Conservation (phyloP, 805 yeast species). For the Saccharomycopsis amapae region DNA sequence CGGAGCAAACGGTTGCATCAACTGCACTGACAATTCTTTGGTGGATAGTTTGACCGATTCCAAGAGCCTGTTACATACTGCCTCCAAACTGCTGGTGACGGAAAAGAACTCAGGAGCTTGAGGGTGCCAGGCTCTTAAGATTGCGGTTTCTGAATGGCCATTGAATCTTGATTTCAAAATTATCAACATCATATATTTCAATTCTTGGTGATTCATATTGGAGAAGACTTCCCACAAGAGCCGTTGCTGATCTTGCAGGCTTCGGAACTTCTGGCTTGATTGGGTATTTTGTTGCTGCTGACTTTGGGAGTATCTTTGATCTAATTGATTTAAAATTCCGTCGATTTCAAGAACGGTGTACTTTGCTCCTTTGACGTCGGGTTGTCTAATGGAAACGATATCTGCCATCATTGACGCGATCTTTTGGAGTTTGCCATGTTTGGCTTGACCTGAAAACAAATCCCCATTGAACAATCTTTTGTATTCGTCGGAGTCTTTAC, state of each 20-base stretch:
- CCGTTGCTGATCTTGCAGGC: constrained; percentile 30
- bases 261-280: neutral
- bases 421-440: constrained; percentile 34
- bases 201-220: constrained; percentile 51
- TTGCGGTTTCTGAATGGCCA: constrained; percentile 51
- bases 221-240: constrained; percentile 45
- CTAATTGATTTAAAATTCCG: constrained; percentile 5
- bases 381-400: constrained; percentile 40
- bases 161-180: constrained; percentile 53
- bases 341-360: constrained; percentile 25
- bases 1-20: constrained; percentile 53
- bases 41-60: constrained; percentile 36
- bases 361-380: constrained; percentile 30
- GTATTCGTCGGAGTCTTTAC: constrained; percentile 56
- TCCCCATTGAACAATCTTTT: constrained; percentile 29
- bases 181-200: constrained; percentile 62
- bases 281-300: neutral
- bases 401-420: constrained; percentile 44
- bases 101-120: constrained; percentile 61
- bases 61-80: constrained; percentile 55
- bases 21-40: constrained; percentile 31
- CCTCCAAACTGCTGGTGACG: constrained; percentile 56
- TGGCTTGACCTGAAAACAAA: constrained; percentile 28
- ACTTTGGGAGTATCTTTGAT: neutral
- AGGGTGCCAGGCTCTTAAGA: constrained; percentile 66